Conservation (phyloP, 2,329 filamentous ascomycete species). For the Monosporascus sp. region DNA sequence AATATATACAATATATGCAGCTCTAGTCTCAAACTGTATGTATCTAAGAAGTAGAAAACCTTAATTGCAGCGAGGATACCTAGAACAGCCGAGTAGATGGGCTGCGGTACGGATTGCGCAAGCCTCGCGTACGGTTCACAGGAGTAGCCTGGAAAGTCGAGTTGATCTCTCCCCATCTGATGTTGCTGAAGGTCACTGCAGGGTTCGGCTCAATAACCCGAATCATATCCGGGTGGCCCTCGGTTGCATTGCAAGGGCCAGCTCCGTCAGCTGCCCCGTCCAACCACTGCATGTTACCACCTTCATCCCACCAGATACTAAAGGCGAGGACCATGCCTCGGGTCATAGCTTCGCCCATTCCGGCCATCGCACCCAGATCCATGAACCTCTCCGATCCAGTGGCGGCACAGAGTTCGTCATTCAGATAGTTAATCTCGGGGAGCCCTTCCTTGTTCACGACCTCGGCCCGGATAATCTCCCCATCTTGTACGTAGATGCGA, state of each 20-base stretch:
- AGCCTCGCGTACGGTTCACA: not conserved
- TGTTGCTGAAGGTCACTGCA: constrained; percentile 49
- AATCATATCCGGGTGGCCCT: constrained; percentile 42
- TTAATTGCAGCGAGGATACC: not conserved
- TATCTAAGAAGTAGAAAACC: not conserved
- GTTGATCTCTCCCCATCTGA: constrained; percentile 50
- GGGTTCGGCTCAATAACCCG: constrained; percentile 38
- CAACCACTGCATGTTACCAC: constrained; percentile 48
- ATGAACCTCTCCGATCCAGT: constrained; percentile 27
- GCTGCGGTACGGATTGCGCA: not conserved
- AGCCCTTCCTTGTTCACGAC: constrained; percentile 25
- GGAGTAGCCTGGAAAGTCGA: constrained; percentile 34
- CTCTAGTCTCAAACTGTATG: not conserved
- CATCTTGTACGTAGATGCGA: constrained; percentile 31
- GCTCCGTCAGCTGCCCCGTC: constrained; percentile 44
- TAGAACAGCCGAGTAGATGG: not conserved
- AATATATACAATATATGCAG: not conserved
- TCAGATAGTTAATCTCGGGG: constrained; percentile 28
- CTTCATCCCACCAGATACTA: constrained; percentile 47
- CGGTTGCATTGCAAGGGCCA: constrained; percentile 43
- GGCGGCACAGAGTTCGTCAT: constrained; percentile 30
- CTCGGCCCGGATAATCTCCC: constrained; percentile 28
- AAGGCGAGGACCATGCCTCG: constrained; percentile 46
- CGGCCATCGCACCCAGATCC: constrained; percentile 34
- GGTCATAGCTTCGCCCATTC: constrained; percentile 37